Conservation (phyloP, 2,329 filamentous ascomycete species). For the Arthrobotrys sphaeroides region DNA sequence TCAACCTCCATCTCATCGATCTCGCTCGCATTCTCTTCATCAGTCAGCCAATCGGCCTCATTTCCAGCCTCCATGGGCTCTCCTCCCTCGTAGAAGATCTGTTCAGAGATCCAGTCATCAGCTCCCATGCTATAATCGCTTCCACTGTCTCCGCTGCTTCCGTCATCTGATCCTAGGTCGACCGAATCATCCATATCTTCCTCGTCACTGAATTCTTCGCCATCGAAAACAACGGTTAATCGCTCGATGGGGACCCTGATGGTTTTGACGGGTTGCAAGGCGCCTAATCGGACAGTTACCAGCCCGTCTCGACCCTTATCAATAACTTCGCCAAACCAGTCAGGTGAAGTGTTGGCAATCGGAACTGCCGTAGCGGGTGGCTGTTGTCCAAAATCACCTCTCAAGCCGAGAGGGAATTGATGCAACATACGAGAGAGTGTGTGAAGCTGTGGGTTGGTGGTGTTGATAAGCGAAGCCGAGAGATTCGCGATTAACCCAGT, state of each 20-base stretch:
- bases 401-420: conserved; percentile 33
- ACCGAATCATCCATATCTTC: conserved; percentile 29
- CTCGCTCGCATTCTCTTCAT: conserved; percentile 61
- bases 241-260: conserved; percentile 65
- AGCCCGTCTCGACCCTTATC: conserved; percentile 67
- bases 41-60: conserved; percentile 62
- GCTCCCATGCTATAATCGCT: conserved; percentile 58
- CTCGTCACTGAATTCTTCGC: conserved; percentile 59
- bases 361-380: conserved; percentile 9
- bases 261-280: conserved; percentile 65
- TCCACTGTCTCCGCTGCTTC: conserved; percentile 57
- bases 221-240: conserved; percentile 63
- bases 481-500: conserved; percentile 47
- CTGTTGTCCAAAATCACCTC: conserved; percentile 45
- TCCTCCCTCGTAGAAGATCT: conserved; percentile 63
- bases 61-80: conserved; percentile 62
- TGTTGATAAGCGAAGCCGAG: conserved; percentile 47
- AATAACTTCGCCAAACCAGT: conserved; percentile 70
- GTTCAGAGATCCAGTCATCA: conserved; percentile 59
- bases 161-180: conserved; percentile 58
- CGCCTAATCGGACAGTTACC: conserved; percentile 67
- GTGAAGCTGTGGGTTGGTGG: conserved; percentile 45
- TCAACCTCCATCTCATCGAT: conserved; percentile 44
- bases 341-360: conserved; percentile 54
- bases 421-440: conserved; percentile 48